A percentile compares a stretch with the other conserved stretches of the same genome.
Conservation (phyloP, 768 basidiomycete species). For the Leccinum boreale region DNA sequence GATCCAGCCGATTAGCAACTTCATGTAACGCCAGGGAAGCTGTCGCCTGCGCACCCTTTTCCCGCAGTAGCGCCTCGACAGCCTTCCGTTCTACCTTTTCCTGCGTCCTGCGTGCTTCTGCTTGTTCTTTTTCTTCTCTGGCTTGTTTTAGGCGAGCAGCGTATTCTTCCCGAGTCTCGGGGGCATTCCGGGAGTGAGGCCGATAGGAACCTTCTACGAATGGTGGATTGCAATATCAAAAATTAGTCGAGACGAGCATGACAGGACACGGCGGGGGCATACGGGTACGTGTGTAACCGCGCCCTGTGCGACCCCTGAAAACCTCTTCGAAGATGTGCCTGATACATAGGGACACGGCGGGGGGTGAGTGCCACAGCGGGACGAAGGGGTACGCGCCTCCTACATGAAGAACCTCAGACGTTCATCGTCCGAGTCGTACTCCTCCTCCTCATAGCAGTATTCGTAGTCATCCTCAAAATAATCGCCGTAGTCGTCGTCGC, state of each 20-base stretch:
- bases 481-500: conserved; percentile 39
- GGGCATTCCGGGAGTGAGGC: conserved; percentile 11
- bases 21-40: conserved; percentile 4
- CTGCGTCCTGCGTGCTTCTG: conserved; percentile 43
- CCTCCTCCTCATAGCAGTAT: conserved; percentile 28
- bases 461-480: conserved; percentile 30
- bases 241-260: conserved; percentile 8
- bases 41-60: conserved; percentile 40
- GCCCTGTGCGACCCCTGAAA: conserved; percentile 35
- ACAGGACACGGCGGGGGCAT: conserved; percentile 14
- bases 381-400: conserved; percentile 6
- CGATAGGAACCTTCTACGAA: conserved; percentile 20
- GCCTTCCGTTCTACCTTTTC: conserved; percentile 51
- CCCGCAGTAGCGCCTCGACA: conserved; percentile 43
- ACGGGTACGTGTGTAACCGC: conserved; percentile 28
- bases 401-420: conserved; percentile 47
- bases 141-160: conserved; percentile 46
- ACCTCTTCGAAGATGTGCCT: conserved; percentile 51
- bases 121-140: conserved; percentile 54
- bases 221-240: conserved; percentile 1
- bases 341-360: not conserved
- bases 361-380: conserved; percentile 2
- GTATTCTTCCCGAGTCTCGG: conserved; percentile 53
- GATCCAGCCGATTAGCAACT: conserved; percentile 11
- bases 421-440: conserved; percentile 33